These are phyloP conservation scores for Fraxinus dipetala DNA, from an alignment of 305 asterid species.

Conservation along the genomic window DNA sequence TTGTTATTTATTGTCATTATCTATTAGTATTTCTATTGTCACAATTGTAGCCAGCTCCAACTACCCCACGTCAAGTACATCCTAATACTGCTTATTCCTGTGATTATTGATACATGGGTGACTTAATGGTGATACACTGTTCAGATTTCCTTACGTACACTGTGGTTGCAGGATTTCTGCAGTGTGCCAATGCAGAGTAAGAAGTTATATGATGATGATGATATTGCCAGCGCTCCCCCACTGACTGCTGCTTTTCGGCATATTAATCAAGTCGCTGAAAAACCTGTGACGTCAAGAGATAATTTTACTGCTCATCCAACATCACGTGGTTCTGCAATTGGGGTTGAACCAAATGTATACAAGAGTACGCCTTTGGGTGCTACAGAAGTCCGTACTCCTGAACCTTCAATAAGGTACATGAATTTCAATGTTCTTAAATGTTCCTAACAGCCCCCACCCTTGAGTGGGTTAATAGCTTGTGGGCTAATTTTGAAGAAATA, in stretches of 20 bases:
- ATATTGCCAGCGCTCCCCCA: constrained; percentile 85
- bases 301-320: constrained; percentile 30
- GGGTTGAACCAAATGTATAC: constrained; percentile 29
- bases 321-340: constrained; percentile 36
- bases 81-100: background rate
- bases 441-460: constrained; percentile 1
- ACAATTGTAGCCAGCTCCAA: background rate
- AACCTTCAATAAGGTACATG: constrained; percentile 48
- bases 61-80: background rate
- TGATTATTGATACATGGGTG: background rate
- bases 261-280: constrained; percentile 39
- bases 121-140: background rate
- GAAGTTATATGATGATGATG: constrained; percentile 33
- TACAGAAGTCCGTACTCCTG: constrained; percentile 34
- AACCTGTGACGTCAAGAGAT: constrained; percentile 26
- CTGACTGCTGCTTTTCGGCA: constrained; percentile 33
- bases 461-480: background rate
- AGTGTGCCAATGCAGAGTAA: constrained; percentile 24
- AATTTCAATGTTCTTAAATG: constrained; percentile 7
- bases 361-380: constrained; percentile 25
- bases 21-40: background rate
- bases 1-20: background rate
- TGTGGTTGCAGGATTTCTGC: constrained; percentile 34
- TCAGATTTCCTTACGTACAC: constrained; percentile 10
- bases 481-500: constrained; percentile 3